A percentile compares a stretch with the other conserved stretches of the same genome.
These are phyloP conservation scores for Eremochloa ophiuroides DNA, from an alignment of 176 grass and related monocot genomes.

Conservation along the genomic window DNA sequence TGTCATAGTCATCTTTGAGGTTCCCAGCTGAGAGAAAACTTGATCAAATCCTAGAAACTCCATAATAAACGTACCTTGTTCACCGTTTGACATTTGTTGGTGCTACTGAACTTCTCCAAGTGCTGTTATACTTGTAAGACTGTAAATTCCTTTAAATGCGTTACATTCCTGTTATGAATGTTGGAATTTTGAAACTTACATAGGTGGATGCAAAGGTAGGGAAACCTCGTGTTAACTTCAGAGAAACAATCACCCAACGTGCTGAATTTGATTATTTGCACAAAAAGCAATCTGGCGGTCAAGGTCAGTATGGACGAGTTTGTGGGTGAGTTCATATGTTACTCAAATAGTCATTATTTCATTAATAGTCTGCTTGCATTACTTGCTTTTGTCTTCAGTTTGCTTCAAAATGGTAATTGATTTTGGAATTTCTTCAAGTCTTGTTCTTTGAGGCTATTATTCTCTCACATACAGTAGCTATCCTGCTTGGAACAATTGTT, in stretches of 20 bases:
- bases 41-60: not conserved
- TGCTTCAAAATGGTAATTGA: not conserved
- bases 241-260: conserved; percentile 87
- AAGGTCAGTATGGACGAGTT: conserved; percentile 99
- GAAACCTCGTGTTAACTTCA: conserved; percentile 94
- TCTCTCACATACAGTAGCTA: not conserved
- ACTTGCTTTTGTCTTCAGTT: conserved; percentile 3
- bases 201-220: conserved; percentile 82
- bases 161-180: not conserved
- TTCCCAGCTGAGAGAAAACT: not conserved
- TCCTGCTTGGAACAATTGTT: not conserved
- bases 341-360: not conserved
- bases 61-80: not conserved
- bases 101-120: conserved; percentile 7
- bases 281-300: conserved; percentile 97
- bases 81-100: not conserved
- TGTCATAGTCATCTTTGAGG: not conserved
- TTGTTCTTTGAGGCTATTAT: not conserved
- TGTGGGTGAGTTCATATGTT: conserved; percentile 55
- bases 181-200: conserved; percentile 10
- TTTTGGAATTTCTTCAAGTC: not conserved
- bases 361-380: not conserved
- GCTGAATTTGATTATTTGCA: conserved; percentile 95
- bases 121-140: not conserved
- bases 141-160: not conserved